phyloP scores from a whole-genome alignment of 768 basidiomycete species.

The Suillus luteus region DNA sequence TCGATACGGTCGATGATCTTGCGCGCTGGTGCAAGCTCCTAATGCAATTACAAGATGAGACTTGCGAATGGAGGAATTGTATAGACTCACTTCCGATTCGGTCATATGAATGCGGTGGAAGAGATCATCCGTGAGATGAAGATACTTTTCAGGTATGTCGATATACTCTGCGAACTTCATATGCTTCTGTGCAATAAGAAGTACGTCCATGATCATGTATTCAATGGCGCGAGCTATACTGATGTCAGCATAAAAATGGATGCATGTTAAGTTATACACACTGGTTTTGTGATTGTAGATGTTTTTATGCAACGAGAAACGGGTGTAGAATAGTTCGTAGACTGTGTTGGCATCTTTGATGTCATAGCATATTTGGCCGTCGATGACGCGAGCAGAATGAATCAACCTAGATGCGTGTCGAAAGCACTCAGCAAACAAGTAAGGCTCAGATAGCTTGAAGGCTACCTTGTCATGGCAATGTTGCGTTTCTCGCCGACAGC shows the following conservation, averaged over 20 bases:
- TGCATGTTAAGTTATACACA: conserved; percentile 26
- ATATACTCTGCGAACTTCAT: conserved; percentile 62
- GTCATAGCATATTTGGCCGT: conserved; percentile 75
- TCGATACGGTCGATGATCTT: conserved; percentile 63
- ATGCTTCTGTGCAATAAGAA: conserved; percentile 66
- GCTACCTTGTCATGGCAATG: conserved; percentile 49
- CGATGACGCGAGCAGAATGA: conserved; percentile 71
- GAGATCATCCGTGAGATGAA: conserved; percentile 71
- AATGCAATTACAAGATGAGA: not conserved
- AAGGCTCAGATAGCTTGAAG: not conserved
- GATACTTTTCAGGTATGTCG: conserved; percentile 56
- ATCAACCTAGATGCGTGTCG: conserved; percentile 52
- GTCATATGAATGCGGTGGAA: conserved; percentile 59
- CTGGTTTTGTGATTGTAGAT: conserved; percentile 84
- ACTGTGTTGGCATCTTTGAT: conserved; percentile 81
- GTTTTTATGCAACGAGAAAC: conserved; percentile 80
- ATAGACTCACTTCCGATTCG: conserved; percentile 32
- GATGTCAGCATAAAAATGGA: not conserved
- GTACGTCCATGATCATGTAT: conserved; percentile 81
- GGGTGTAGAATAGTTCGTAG: conserved; percentile 70
- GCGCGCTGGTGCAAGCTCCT: conserved; percentile 64
- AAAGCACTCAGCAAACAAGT: not conserved
- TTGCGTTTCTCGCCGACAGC: conserved; percentile 66
- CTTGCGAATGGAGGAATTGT: not conserved
- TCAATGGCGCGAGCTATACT: conserved; percentile 71